phyloP scores from a whole-genome alignment of 495 filamentous ascomycete species.

The Penicillium maclennaniae region DNA sequence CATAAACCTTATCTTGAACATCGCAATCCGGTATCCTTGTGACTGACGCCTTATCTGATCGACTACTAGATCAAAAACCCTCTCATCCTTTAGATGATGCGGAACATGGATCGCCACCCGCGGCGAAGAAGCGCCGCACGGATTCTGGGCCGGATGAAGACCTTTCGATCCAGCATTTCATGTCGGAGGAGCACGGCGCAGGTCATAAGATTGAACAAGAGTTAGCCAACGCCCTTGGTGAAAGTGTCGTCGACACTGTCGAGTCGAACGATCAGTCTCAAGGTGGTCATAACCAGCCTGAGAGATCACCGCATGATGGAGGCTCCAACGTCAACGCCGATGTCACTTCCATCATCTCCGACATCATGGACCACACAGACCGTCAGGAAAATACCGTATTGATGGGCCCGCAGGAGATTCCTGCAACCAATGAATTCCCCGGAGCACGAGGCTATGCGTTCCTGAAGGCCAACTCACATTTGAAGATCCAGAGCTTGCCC shows the following conservation, averaged over 20 bases:
- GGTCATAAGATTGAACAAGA: slow-evolving; percentile 44
- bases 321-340: slow-evolving; percentile 28
- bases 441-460: slow-evolving; percentile 39
- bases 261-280: slow-evolving; percentile 18
- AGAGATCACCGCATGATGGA: slow-evolving; percentile 17
- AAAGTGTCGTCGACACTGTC: slow-evolving; percentile 29
- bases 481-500: slow-evolving; percentile 66
- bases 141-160: slow-evolving; percentile 30
- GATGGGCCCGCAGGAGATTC: slow-evolving; percentile 36
- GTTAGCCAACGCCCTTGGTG: slow-evolving; percentile 36
- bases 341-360: slow-evolving; percentile 38
- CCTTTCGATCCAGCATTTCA: slow-evolving; percentile 14
- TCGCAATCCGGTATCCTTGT: background rate
- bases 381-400: slow-evolving; percentile 43
- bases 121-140: slow-evolving; percentile 43
- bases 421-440: slow-evolving; percentile 27
- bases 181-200: slow-evolving; percentile 23
- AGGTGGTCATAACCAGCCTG: slow-evolving; percentile 17
- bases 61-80: slow-evolving; percentile 26
- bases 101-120: slow-evolving; percentile 33
- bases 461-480: slow-evolving; percentile 52
- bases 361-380: slow-evolving; percentile 49
- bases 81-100: slow-evolving; percentile 34
- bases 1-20: background rate
- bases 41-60: slow-evolving; percentile 1